phyloP scores from a whole-genome alignment of 768 basidiomycete genomes.

The Serendipita sp. region DNA sequence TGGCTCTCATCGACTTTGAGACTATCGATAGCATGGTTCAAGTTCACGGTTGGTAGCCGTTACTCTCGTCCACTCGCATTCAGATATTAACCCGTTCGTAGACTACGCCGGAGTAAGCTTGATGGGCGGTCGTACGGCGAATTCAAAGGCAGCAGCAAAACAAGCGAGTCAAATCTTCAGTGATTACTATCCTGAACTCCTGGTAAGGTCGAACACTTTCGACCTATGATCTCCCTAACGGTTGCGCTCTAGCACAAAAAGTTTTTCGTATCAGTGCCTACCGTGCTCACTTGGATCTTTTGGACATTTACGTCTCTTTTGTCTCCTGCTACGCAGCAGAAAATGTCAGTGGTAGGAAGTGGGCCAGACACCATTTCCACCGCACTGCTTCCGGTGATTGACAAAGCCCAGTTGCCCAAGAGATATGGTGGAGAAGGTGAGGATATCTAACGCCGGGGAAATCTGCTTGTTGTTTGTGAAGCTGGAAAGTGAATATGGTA shows the following conservation, averaged over 20 bases:
- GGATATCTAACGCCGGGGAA: conserved; percentile 27
- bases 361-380: conserved; percentile 42
- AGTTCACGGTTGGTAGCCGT: conserved; percentile 39
- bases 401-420: conserved; percentile 41
- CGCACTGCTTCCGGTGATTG: conserved; percentile 42
- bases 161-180: conserved; percentile 62
- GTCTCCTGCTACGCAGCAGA: conserved; percentile 55
- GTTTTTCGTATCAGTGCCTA: conserved; percentile 71
- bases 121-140: conserved; percentile 43
- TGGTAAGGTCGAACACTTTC: conserved; percentile 16
- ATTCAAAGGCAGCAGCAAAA: conserved; percentile 60
- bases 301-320: conserved; percentile 68
- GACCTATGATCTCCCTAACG: background rate
- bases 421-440: conserved; percentile 55
- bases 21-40: conserved; percentile 59
- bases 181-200: conserved; percentile 62
- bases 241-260: conserved; percentile 38
- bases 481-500: background rate
- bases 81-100: conserved; percentile 15
- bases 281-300: conserved; percentile 64
- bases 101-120: conserved; percentile 64
- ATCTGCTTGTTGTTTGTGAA: background rate
- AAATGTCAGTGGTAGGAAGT: conserved; percentile 63
- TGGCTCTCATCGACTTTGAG: conserved; percentile 50
- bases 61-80: background rate